Evolutionary conservation across 2,329 filamentous ascomycete species (phyloP), one percentile per base, ranked within the genome.

Genomic region (Huntiella decipiens): DNA sequence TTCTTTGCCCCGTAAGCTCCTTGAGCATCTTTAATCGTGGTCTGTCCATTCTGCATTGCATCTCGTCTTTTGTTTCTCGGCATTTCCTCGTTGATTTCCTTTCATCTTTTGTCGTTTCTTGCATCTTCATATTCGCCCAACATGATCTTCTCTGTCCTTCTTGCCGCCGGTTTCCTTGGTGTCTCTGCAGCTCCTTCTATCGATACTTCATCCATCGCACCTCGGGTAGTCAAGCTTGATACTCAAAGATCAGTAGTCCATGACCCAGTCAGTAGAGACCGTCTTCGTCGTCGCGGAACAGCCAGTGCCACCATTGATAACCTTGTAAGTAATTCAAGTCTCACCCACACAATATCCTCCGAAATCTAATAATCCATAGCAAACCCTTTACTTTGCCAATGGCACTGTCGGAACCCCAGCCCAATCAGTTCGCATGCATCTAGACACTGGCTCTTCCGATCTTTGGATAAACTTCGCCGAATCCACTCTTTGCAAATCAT

Each of bases 361-460:
- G 44, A 60, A 19, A 19, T 28, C 22, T 28, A 28, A 28, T 33
- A 34, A 31, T 1, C 32, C 22, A 13, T 11, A 75, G 70, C 61
- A 73, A 66, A 75, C 73, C 1, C 63, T 80, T 22, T 81, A 81
- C 57, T 76, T 72, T 53, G 65, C 76, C 53, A 79, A 80, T 56
- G 68, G 65, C 41, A 68, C 73, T 4, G 52, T 81, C 41, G 77
- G 77, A 43, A 80, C 75, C 2, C 77, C 77, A 10, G 55, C 68
- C 7, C 74, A 77, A 55, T 52, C 58, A 1, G 53, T 81, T 38
- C 65, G 67, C 13, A 62, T 80, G 50, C 73, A 78, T 53, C 57
- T 82, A 45, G 77, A 82, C 58, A 82, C 77, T 4, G 77, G 77
- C 43, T 79, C 75, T 60, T 79, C 74, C 53, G 77, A 82, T 55